Conservation (phyloP, 2,329 filamentous ascomycete genomes). For the Diaporthe sp. region DNA sequence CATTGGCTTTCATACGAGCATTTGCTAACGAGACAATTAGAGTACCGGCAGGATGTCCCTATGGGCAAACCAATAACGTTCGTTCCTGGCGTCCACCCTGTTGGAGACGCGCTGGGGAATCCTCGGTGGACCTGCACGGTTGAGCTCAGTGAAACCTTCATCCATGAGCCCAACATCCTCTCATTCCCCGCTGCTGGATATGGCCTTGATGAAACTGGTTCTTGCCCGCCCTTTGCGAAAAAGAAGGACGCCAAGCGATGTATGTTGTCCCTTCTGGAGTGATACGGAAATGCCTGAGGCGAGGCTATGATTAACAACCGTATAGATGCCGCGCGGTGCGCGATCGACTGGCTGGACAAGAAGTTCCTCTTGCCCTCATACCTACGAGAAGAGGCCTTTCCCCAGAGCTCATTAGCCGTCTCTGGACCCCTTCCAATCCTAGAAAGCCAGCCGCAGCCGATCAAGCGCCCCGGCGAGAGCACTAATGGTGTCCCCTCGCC, state of each 20-base stretch:
- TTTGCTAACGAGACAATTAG: not conserved
- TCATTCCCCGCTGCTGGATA: conserved; percentile 27
- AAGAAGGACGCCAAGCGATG: conserved; percentile 68
- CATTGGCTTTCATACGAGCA: not conserved
- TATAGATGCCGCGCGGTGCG: conserved; percentile 60
- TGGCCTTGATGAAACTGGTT: conserved; percentile 38
- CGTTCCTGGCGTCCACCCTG: conserved; percentile 38
- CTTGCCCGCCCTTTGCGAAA: conserved; percentile 53
- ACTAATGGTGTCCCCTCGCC: conserved; percentile 1
- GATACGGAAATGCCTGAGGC: not conserved
- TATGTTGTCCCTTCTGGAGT: not conserved
- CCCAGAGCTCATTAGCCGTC: conserved; percentile 44
- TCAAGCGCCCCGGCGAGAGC: not conserved
- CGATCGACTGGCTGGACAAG: conserved; percentile 55
- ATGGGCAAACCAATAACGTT: conserved; percentile 40
- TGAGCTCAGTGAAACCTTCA: conserved; percentile 43
- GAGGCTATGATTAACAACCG: not conserved
- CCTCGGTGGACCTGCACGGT: conserved; percentile 45
- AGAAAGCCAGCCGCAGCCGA: not conserved
- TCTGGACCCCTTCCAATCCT: conserved; percentile 33
- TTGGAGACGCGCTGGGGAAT: conserved; percentile 17
- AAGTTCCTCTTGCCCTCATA: conserved; percentile 47
- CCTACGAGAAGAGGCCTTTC: conserved; percentile 20
- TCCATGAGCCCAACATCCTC: not conserved
- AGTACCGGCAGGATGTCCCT: not conserved